Evolutionary conservation across 257 asterid species (phyloP).

Genomic region (Gynochthodes officinalis): DNA sequence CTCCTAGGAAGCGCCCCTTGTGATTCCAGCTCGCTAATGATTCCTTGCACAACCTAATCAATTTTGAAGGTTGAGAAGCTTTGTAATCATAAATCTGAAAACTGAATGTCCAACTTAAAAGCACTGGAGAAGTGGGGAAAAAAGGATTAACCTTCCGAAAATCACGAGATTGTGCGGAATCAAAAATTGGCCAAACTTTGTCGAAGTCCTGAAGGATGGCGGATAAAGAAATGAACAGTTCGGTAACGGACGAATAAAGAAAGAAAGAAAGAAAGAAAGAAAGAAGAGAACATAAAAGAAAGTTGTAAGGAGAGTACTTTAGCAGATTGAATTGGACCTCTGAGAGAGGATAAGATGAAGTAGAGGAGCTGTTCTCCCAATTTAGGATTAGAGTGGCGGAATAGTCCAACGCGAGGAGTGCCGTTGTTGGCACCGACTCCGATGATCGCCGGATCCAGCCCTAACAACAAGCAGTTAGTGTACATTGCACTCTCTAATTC

Average conservation of each 20-base stretch:
- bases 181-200: conserved; percentile 99
- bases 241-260: too few relatives aligned
- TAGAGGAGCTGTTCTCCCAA: conserved; percentile 95
- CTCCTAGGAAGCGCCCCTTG: conserved; percentile 99
- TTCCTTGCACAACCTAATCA: conserved; percentile 89
- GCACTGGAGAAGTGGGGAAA: neutral
- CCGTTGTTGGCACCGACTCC: conserved; percentile 87
- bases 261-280: neutral
- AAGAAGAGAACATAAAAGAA: neutral
- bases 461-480: conserved; percentile 96
- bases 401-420: conserved; percentile 81
- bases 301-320: conserved; percentile 37
- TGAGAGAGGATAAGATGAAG: conserved; percentile 89
- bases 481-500: conserved; percentile 99
- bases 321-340: conserved; percentile 96
- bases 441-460: conserved; percentile 88
- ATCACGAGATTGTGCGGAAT: conserved; percentile 99
- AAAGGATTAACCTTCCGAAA: conserved; percentile 71
- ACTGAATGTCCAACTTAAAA: conserved; percentile 7
- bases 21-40: conserved; percentile 94
- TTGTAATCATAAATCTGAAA: conserved; percentile 10
- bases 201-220: conserved; percentile 75
- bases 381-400: conserved; percentile 98
- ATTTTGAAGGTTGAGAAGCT: neutral
- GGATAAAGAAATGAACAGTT: conserved; percentile 7